Conservation (phyloP, 208 protist species). For the Trypanosomatidae sp. region DNA sequence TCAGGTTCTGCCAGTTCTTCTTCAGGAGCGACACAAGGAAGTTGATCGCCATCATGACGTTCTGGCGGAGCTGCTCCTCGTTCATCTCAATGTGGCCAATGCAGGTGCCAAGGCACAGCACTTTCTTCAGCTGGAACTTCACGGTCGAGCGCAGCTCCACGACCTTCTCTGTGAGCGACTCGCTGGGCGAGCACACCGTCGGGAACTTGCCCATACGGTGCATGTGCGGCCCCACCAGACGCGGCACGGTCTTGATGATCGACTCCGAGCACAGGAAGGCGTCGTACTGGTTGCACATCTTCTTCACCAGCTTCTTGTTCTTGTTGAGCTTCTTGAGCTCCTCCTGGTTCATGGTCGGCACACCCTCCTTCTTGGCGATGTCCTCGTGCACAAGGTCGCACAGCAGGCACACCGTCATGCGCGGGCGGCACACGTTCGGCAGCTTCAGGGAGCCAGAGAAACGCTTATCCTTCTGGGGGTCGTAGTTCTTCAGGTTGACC, state of each 20-base stretch:
- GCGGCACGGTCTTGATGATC: constrained; percentile 97
- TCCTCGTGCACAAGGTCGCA: constrained; percentile 97
- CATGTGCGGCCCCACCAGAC: constrained; percentile 97
- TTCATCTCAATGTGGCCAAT: constrained; percentile 97
- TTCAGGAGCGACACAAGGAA: constrained; percentile 99
- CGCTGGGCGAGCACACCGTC: constrained; percentile 91
- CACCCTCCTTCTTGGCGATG: constrained; percentile 90
- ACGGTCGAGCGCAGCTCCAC: constrained; percentile 95
- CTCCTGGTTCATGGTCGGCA: constrained; percentile 96
- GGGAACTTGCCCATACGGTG: constrained; percentile 99
- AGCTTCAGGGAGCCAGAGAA: constrained; percentile 98
- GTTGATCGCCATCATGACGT: constrained; percentile 98
- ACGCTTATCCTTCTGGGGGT: constrained; percentile 99
- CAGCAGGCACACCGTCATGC: constrained; percentile 97
- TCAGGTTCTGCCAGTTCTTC: constrained; percentile 99
- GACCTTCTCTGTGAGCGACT: constrained; percentile 95
- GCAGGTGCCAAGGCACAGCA: constrained; percentile 97
- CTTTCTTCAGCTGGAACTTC: constrained; percentile 99
- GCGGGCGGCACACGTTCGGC: constrained; percentile 92
- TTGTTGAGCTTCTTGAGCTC: constrained; percentile 99
- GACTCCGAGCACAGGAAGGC: constrained; percentile 97
- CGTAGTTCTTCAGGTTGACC: constrained; percentile 99
- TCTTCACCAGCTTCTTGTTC: constrained; percentile 99
- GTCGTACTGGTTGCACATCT: constrained; percentile 98
- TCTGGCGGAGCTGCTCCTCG: constrained; percentile 95